Evolutionary conservation across 805 yeast genomes (phyloP).

Genomic region (Candida manassasensis): DNA sequence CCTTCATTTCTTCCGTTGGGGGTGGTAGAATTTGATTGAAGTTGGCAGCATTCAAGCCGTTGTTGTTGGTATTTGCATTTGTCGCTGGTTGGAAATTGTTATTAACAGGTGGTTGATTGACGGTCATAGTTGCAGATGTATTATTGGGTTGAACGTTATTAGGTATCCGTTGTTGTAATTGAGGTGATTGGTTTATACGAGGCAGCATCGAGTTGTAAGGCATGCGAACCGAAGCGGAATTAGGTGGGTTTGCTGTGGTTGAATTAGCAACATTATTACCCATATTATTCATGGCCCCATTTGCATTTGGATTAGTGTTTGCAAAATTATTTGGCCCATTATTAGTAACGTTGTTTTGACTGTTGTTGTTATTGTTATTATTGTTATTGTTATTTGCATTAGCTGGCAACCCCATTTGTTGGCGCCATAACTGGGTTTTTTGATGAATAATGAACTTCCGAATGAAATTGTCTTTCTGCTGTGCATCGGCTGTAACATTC

Average conservation of each 20-base stretch:
- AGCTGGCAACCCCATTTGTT: slow-evolving; percentile 16
- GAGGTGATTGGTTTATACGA: slow-evolving; percentile 3
- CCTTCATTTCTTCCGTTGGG: slow-evolving; percentile 57
- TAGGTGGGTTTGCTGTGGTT: not conserved
- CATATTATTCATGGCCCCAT: not conserved
- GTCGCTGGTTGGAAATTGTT: not conserved
- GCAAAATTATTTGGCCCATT: not conserved
- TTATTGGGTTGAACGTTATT: not conserved
- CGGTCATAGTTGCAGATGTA: not conserved
- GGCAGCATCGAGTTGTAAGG: slow-evolving; percentile 2
- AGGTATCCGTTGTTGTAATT: not conserved
- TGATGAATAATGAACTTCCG: slow-evolving; percentile 37
- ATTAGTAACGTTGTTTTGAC: slow-evolving; percentile 4
- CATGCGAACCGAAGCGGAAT: not conserved
- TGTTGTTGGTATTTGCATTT: not conserved
- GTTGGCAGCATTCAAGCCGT: slow-evolving; percentile 5
- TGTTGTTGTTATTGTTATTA: slow-evolving; percentile 9
- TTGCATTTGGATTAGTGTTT: not conserved
- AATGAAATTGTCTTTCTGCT: slow-evolving; percentile 35
- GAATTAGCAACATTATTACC: not conserved
- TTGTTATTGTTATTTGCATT: slow-evolving; percentile 9
- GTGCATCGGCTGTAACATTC: slow-evolving; percentile 29
- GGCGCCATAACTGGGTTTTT: slow-evolving; percentile 26
- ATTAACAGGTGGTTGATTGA: not conserved
- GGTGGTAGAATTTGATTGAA: slow-evolving; percentile 26